Percentiles rank a stretch among this genome's conserved stretches.
These are phyloP conservation scores for Cucumis cinereus DNA, from an alignment of 306 rosid genomes.

Conservation along the genomic window DNA sequence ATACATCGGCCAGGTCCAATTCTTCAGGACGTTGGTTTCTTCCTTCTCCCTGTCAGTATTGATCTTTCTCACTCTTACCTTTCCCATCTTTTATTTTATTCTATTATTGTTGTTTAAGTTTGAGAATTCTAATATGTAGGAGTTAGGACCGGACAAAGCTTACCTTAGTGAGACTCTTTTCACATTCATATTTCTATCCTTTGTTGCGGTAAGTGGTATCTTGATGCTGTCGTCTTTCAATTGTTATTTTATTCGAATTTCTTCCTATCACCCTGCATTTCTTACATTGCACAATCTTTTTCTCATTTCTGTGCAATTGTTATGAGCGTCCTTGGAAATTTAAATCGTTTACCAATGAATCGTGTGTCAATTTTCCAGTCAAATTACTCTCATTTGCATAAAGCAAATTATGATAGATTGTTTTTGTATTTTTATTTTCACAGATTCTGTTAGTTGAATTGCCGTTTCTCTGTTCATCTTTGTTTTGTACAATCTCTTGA, in stretches of 20 bases:
- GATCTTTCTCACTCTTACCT: not conserved
- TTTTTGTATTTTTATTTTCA: not conserved
- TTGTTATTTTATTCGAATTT: not conserved
- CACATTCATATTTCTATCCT: constrained; percentile 60
- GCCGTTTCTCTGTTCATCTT: not conserved
- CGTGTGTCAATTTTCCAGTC: not conserved
- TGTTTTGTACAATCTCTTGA: not conserved
- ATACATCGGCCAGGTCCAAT: constrained; percentile 84
- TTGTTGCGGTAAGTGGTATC: constrained; percentile 51
- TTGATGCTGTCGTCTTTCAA: not conserved
- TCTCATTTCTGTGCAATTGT: not conserved
- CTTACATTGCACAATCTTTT: not conserved
- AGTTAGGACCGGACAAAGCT: constrained; percentile 79
- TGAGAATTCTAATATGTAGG: constrained; percentile 28
- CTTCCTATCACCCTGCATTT: not conserved
- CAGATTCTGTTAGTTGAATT: not conserved
- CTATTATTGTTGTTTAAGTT: not conserved
- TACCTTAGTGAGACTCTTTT: constrained; percentile 88
- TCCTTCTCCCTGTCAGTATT: constrained; percentile 64
- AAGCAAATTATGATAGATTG: not conserved
- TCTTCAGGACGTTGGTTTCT: constrained; percentile 85
- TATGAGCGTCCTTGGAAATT: not conserved
- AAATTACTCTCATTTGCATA: not conserved
- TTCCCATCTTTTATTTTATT: constrained; percentile 8
- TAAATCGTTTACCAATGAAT: not conserved